Evolutionary conservation across 2,329 filamentous ascomycete genomes (phyloP), one percentile per base, ranked within the genome.

Genomic region (Aureobasidium sp.): DNA sequence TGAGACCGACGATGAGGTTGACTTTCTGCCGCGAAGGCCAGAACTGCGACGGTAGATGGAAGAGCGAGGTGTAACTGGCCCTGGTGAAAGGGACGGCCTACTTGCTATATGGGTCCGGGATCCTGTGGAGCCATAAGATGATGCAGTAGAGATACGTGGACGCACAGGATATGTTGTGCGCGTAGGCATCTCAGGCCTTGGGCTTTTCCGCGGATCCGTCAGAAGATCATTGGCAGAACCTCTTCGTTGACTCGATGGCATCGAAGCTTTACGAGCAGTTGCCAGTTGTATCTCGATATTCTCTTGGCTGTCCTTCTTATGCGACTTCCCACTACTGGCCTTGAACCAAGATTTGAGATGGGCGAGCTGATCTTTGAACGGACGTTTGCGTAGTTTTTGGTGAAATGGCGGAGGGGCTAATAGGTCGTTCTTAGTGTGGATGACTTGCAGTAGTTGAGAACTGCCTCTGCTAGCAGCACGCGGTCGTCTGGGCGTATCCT

Each of bases 1-100:
- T 0, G 91, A 97, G 17, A 99, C 87, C 0, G 92, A 97, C 0
- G 91, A 96, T 0, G 91, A 97, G 0, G 94, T 99, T 0, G 93
- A 97, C 73, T 97, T 97, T 64, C 94, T 86, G 41, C 94, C 93
- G 32, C 92, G 85, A 48, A 97, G 82, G 34, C 93, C 92, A 47
- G 83, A 96, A 2, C 90, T 86, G 39, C 91, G 88, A 12, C 94
- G 86, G 69, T 95, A 88, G 37, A 61, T 46, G 0, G 89, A 90
- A 5, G 90, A 91, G 42, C 91, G 88, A 3, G 94, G 93, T 0
- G 94, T 97, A 44, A 97, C 75, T 0, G 94, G 93, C 2, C 87
- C 88, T 0, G 94, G 94, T 0, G 91, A 96, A 10, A 95, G 77
- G 0, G 91, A 96, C 64, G 91, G 88, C 17, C 91, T 84, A 70